phyloP scores from a whole-genome alignment of 2,329 filamentous ascomycete species.

The Penicillium sp. region DNA sequence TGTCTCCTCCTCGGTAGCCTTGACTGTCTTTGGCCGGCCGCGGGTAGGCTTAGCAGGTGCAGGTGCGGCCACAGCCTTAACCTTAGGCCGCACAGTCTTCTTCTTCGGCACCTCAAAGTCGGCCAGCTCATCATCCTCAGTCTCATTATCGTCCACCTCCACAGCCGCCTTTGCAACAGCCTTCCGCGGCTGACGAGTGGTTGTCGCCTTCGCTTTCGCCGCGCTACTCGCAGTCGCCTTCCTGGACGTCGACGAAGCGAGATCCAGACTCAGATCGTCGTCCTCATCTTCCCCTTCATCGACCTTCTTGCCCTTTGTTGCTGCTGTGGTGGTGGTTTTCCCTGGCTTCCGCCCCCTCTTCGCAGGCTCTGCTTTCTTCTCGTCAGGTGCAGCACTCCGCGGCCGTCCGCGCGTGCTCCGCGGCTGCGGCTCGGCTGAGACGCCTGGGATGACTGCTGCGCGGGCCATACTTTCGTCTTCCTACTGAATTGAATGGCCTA shows the following conservation, averaged over 20 bases:
- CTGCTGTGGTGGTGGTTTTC: neutral
- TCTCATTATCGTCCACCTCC: neutral
- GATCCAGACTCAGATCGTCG: constrained; percentile 4
- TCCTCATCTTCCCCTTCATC: neutral
- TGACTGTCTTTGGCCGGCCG: constrained; percentile 10
- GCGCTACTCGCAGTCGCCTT: neutral
- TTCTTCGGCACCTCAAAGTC: constrained; percentile 18
- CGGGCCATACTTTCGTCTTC: constrained; percentile 8
- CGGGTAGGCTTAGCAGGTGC: constrained; percentile 15
- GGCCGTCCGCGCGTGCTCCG: constrained; percentile 9
- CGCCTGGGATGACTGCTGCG: constrained; percentile 11
- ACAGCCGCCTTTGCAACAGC: neutral
- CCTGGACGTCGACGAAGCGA: neutral
- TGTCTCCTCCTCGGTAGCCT: constrained; percentile 12
- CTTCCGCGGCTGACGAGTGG: neutral
- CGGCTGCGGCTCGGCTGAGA: neutral
- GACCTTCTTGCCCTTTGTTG: constrained; percentile 5
- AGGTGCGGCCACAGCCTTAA: no score
- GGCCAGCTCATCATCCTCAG: constrained; percentile 21
- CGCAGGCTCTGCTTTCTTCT: constrained; percentile 1
- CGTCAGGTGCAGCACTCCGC: neutral
- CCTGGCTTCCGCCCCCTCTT: constrained; percentile 12
- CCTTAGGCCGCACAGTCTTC: no score
- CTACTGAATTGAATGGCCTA: neutral
- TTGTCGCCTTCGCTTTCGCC: constrained; percentile 16